phyloP scores from a whole-genome alignment of 31 red algal genomes.

The Pterothamnion heteromorphum region DNA sequence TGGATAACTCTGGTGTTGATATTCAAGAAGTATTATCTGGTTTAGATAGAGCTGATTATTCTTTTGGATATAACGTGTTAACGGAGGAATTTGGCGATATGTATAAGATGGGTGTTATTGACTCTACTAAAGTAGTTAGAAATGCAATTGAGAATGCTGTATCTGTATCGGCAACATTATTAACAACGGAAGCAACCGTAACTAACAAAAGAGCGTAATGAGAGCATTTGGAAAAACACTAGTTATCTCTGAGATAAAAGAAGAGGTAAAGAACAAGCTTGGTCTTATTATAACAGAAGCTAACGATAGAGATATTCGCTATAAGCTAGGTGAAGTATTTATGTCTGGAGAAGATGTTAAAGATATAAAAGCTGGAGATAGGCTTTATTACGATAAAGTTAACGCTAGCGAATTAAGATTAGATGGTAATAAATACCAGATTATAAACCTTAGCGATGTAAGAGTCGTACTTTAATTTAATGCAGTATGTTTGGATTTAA shows the following conservation, averaged over 20 bases:
- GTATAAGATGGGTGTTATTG: conserved; percentile 50
- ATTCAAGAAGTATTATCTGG: conserved; percentile 39
- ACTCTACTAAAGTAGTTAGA: conserved; percentile 53
- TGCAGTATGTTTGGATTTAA: too few relatives aligned
- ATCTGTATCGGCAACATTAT: conserved; percentile 47
- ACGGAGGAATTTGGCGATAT: conserved; percentile 54
- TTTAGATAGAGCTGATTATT: conserved; percentile 27
- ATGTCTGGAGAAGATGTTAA: too few relatives aligned
- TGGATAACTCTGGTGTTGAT: conserved; percentile 52
- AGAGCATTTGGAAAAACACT: too few relatives aligned
- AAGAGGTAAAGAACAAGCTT: conserved; percentile 53
- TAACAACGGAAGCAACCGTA: conserved; percentile 49
- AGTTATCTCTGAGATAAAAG: conserved; percentile 78
- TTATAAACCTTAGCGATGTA: too few relatives aligned
- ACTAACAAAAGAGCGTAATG: too few relatives aligned
- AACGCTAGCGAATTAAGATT: too few relatives aligned
- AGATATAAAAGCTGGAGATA: too few relatives aligned
- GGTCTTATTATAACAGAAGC: not conserved
- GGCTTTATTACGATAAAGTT: too few relatives aligned
- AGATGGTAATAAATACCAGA: too few relatives aligned
- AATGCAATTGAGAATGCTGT: conserved; percentile 54
- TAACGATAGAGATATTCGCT: too few relatives aligned
- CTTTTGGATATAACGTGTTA: conserved; percentile 50
- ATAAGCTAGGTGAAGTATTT: too few relatives aligned
- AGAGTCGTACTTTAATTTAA: too few relatives aligned